Evolutionary conservation across 2,329 filamentous ascomycete species (phyloP), one percentile per base, ranked within the genome.

Genomic region (Aspergillus sp.): DNA sequence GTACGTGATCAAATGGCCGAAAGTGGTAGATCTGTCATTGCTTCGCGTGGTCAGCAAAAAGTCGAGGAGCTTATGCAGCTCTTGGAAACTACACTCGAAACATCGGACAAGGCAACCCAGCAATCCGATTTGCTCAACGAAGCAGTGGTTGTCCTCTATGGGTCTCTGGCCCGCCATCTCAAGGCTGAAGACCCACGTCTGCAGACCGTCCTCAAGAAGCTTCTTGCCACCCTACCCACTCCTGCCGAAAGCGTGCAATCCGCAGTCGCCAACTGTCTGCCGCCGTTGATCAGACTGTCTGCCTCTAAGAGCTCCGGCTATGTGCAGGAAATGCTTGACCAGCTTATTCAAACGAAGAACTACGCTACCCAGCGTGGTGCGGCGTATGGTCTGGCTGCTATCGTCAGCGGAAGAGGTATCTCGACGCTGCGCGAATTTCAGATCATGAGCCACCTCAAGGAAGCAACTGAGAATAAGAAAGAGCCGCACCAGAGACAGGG

Each of bases 241-340:
- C 93, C 93, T 23, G 97, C 93, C 0, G 93, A 98, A 68, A 90
- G 88, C 13, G 93, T 98, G 1, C 93, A 98, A 68, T 96, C 93
- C 64, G 93, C 93, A 42, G 90, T 97, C 49, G 90, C 94, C 3
- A 88, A 93, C 61, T 98, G 93, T 60, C 75, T 98, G 19, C 91
- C 93, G 12, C 90, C 93, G 1, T 77, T 98, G n/a, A 83, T 98
- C 27, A 84, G 82, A 49, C 85, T 88, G 2, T 91, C 86, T 42
- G 81, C 80, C 25, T 82, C 90, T 51, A 86, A 91, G 61, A 83
- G 86, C 3, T 80, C 83, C 30, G 82, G 84, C 43, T 97, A 96
- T 64, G 81, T 95, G 47, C 80, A 89, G 48, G 79, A 88, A 56
- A 79, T 96, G 61, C 75, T 93, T 52, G 85, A 94, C 39, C 84